phyloP scores from a whole-genome alignment of 768 basidiomycete genomes.

The Leucogyrophana mollusca region DNA sequence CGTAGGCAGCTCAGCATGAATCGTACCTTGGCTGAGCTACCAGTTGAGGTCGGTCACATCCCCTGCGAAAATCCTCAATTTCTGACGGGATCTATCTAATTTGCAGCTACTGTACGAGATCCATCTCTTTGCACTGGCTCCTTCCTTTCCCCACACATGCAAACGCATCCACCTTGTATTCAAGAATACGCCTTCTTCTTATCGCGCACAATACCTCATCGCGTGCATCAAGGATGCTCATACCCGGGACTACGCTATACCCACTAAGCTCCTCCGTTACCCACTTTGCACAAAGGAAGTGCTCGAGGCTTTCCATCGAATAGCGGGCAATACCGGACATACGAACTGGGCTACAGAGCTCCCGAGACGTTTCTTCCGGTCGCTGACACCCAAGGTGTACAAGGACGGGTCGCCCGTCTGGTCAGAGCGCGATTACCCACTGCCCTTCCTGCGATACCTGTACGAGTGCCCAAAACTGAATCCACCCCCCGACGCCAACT shows the following conservation, averaged over 20 bases:
- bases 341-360: constrained; percentile 42
- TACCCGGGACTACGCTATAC: constrained; percentile 16
- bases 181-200: constrained; percentile 50
- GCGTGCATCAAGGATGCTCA: constrained; percentile 23
- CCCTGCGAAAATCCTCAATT: neutral
- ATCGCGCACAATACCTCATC: constrained; percentile 68
- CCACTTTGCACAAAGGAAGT: constrained; percentile 37
- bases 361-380: constrained; percentile 67
- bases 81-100: constrained; percentile 8
- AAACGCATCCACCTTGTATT: constrained; percentile 54
- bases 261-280: constrained; percentile 49
- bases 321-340: neutral
- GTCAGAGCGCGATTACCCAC: constrained; percentile 50
- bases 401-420: constrained; percentile 28
- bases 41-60: constrained; percentile 31
- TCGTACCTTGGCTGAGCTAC: constrained; percentile 25
- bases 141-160: constrained; percentile 59
- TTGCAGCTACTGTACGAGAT: constrained; percentile 76
- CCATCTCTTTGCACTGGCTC: constrained; percentile 67
- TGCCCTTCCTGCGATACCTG: constrained; percentile 65
- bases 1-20: no score
- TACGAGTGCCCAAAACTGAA: constrained; percentile 40
- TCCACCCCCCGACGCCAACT: constrained; percentile 50
- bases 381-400: constrained; percentile 34
- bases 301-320: constrained; percentile 46